phyloP scores from a whole-genome alignment of 1,284 basidiomycete genomes.

The Leccinum variabile region DNA sequence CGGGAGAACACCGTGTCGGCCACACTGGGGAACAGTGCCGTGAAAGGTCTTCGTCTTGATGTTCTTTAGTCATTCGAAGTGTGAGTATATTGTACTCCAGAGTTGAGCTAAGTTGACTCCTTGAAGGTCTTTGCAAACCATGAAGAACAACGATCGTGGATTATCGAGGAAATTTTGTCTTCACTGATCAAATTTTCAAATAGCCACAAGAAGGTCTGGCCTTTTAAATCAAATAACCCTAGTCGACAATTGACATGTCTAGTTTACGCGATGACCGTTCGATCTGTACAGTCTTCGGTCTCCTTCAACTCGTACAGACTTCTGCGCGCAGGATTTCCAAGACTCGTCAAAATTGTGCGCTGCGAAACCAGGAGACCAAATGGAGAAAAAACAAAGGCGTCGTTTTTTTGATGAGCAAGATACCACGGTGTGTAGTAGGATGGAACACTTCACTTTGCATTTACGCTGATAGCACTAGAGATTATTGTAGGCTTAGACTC shows the following conservation, averaged over 20 bases:
- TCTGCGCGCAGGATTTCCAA: slow-evolving; percentile 67
- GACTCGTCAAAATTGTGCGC: slow-evolving; percentile 57
- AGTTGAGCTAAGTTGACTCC: slow-evolving; percentile 6
- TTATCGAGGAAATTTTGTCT: slow-evolving; percentile 91
- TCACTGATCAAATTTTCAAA: slow-evolving; percentile 90
- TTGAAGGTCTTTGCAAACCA: slow-evolving; percentile 85
- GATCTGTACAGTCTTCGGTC: slow-evolving; percentile 89
- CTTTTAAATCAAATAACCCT: neutral
- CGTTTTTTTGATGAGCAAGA: slow-evolving; percentile 64
- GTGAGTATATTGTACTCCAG: slow-evolving; percentile 47
- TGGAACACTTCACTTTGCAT: neutral
- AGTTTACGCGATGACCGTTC: slow-evolving; percentile 80
- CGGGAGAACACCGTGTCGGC: slow-evolving; percentile 55
- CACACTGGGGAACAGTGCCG: slow-evolving; percentile 69
- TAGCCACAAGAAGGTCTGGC: slow-evolving; percentile 79
- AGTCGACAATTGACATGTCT: neutral
- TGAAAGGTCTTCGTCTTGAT: slow-evolving; percentile 81
- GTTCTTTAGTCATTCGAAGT: slow-evolving; percentile 76
- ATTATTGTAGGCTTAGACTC: slow-evolving; percentile 66
- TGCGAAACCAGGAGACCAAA: slow-evolving; percentile 59
- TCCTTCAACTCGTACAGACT: slow-evolving; percentile 95
- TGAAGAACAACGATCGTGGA: slow-evolving; percentile 89
- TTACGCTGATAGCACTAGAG: slow-evolving; percentile 45
- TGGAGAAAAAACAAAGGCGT: slow-evolving; percentile 46
- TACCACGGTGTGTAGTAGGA: slow-evolving; percentile 47